A percentile compares a stretch with the other conserved stretches of the same genome.
Evolutionary conservation across 371 early-diverging fungal genomes (phyloP).

Genomic region (Rhizopus arrhizus): DNA sequence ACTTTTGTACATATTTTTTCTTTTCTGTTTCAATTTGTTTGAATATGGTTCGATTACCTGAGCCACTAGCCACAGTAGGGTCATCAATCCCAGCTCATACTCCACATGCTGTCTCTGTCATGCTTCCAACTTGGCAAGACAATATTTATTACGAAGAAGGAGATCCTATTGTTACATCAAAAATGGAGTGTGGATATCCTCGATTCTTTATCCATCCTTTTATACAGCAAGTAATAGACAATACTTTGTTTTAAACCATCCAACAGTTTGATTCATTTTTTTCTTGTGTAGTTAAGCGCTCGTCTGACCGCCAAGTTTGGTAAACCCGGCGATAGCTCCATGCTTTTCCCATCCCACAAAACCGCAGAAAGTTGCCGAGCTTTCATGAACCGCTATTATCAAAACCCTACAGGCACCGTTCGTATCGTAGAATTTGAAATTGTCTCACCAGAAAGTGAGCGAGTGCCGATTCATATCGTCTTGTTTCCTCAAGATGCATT

Average conservation of each 20-base stretch:
- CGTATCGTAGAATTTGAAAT: constrained; percentile 69
- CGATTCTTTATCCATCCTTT: constrained; percentile 84
- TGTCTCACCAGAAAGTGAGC: constrained; percentile 42
- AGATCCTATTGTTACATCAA: constrained; percentile 67
- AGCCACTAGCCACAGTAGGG: constrained; percentile 58
- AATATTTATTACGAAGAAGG: constrained; percentile 93
- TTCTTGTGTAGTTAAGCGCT: constrained; percentile 27
- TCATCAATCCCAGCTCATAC: constrained; percentile 73
- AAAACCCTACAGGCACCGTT: constrained; percentile 33
- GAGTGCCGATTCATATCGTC: constrained; percentile 66
- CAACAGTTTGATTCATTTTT: neutral
- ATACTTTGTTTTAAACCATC: too few species aligned
- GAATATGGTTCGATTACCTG: constrained; percentile 23
- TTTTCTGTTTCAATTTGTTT: constrained; percentile 5
- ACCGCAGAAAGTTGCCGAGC: constrained; percentile 71
- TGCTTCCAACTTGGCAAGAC: constrained; percentile 89
- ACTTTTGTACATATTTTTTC: constrained; percentile 1
- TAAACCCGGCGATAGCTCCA: constrained; percentile 62
- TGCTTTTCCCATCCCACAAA: constrained; percentile 76
- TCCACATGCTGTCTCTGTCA: constrained; percentile 89
- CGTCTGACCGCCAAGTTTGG: constrained; percentile 70
- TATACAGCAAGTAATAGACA: constrained; percentile 65
- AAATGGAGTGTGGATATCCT: constrained; percentile 88
- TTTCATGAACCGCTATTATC: constrained; percentile 62
- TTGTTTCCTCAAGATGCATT: constrained; percentile 73